These are phyloP conservation scores for Zygotorulaspora florentina DNA, from an alignment of 805 yeast genomes.

Conservation along the genomic window DNA sequence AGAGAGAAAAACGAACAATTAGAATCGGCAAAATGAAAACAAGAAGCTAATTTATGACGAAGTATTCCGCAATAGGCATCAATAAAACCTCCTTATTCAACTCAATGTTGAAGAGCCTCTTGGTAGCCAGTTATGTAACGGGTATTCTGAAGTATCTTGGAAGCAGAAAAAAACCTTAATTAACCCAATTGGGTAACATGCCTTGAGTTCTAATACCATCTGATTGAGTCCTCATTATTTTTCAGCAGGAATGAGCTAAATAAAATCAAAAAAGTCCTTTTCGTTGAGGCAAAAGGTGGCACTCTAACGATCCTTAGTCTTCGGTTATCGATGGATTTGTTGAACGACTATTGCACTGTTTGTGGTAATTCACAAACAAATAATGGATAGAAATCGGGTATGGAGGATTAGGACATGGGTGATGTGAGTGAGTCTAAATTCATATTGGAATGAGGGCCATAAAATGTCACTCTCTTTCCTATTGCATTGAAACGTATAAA, in stretches of 20 bases:
- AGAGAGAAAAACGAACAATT: neutral
- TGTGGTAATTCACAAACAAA: neutral
- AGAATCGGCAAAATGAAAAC: neutral
- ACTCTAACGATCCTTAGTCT: neutral
- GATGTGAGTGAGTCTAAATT: neutral
- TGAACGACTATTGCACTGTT: neutral
- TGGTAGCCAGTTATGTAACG: no score
- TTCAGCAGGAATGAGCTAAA: neutral
- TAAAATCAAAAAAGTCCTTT: neutral
- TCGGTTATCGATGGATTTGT: neutral
- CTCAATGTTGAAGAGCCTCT: neutral
- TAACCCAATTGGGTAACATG: constrained; percentile 4
- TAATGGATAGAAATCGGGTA: neutral
- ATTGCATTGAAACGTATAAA: neutral
- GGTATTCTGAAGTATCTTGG: neutral
- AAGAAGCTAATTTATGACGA: neutral
- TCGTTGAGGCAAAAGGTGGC: neutral
- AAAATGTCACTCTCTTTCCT: neutral
- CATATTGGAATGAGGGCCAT: neutral
- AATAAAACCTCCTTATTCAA: no score
- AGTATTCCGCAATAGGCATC: neutral
- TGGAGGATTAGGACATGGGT: neutral
- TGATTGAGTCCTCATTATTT: neutral
- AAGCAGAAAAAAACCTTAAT: constrained; percentile 1
- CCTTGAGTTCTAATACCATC: neutral